Conservation (phyloP, 1,284 basidiomycete genomes). For the Malassezia cuniculi region DNA sequence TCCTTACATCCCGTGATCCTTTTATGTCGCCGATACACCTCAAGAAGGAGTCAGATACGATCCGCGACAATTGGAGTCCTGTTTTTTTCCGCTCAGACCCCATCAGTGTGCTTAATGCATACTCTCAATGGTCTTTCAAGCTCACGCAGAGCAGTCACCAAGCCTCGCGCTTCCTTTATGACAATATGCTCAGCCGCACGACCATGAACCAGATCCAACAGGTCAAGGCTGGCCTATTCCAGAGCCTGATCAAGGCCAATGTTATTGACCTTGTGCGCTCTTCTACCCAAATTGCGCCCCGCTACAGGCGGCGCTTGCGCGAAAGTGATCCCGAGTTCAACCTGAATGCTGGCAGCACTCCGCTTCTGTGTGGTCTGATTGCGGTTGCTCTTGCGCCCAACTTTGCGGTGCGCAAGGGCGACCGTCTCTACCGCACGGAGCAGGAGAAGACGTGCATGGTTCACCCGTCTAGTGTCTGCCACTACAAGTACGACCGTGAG, state of each 20-base stretch:
- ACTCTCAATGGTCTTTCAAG: constrained; percentile 57
- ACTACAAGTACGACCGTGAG: constrained; percentile 55
- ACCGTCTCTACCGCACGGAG: constrained; percentile 62
- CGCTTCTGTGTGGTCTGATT: constrained; percentile 73
- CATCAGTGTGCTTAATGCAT: constrained; percentile 67
- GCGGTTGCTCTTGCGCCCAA: constrained; percentile 82
- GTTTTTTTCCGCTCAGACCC: constrained; percentile 72
- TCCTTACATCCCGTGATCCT: constrained; percentile 77
- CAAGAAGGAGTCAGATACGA: constrained; percentile 50
- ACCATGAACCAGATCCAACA: constrained; percentile 72
- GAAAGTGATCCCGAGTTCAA: constrained; percentile 49
- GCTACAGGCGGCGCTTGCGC: constrained; percentile 18
- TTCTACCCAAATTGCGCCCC: constrained; percentile 7
- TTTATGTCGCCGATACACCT: constrained; percentile 62
- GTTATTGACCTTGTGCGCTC: constrained; percentile 30
- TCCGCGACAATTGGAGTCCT: constrained; percentile 70
- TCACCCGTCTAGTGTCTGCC: constrained; percentile 76
- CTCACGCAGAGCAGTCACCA: constrained; percentile 31
- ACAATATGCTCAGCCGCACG: constrained; percentile 78
- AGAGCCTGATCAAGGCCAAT: constrained; percentile 59
- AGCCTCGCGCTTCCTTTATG: constrained; percentile 65
- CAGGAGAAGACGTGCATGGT: constrained; percentile 76
- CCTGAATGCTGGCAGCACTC: constrained; percentile 58
- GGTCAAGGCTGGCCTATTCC: constrained; percentile 67
- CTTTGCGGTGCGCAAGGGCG: constrained; percentile 70